These are phyloP conservation scores for Adansonia grandidieri DNA, from an alignment of 441 rosid species.

Conservation along the genomic window DNA sequence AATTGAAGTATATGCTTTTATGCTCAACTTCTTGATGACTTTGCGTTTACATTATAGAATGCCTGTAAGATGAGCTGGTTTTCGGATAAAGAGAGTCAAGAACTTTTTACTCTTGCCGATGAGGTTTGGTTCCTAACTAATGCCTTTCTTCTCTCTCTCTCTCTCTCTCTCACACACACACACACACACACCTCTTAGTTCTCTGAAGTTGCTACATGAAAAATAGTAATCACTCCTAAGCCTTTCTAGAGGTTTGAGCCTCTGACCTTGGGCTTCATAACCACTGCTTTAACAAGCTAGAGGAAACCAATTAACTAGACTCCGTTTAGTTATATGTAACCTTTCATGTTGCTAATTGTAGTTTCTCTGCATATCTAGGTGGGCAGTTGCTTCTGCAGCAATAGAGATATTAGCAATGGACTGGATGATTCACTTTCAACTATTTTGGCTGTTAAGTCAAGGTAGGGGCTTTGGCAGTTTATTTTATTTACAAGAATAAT, in stretches of 20 bases:
- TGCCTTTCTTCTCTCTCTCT: not conserved
- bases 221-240: not conserved
- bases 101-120: slow-evolving; percentile 61
- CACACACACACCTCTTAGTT: not conserved
- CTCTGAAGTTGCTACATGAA: not conserved
- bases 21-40: slow-evolving; percentile 26
- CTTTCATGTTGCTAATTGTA: slow-evolving; percentile 27
- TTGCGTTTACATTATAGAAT: slow-evolving; percentile 51
- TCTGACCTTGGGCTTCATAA: not conserved
- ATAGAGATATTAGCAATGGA: slow-evolving; percentile 38
- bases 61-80: slow-evolving; percentile 92
- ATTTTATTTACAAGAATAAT: not conserved
- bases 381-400: slow-evolving; percentile 57
- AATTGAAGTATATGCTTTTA: not conserved
- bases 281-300: not conserved
- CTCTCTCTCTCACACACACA: not conserved
- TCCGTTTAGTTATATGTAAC: not conserved
- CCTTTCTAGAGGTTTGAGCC: not conserved
- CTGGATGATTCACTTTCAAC: slow-evolving; percentile 37
- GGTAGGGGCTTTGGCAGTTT: slow-evolving; percentile 45
- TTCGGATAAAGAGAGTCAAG: slow-evolving; percentile 57
- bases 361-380: slow-evolving; percentile 50
- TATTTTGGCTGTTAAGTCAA: slow-evolving; percentile 55
- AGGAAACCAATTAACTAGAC: not conserved
- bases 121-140: slow-evolving; percentile 55